A percentile compares a stretch with the other conserved stretches of the same genome.
phyloP scores from a whole-genome alignment of 371 early-diverging fungal species.

The Vairimorpha apis region DNA sequence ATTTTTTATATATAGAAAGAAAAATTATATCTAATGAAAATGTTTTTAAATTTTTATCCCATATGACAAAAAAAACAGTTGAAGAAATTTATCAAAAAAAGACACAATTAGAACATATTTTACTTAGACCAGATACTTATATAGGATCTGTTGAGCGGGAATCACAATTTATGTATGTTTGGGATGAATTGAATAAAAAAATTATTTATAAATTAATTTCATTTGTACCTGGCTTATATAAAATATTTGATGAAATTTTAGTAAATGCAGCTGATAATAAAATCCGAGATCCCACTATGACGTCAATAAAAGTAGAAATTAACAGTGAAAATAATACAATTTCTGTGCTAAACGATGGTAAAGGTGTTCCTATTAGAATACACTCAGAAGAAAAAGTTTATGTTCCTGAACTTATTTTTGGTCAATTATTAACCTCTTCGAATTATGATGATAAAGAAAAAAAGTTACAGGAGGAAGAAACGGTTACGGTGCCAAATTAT shows the following conservation, averaged over 20 bases:
- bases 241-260: conserved; percentile 97
- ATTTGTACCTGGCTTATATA: conserved; percentile 92
- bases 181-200: conserved; percentile 64
- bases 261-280: conserved; percentile 78
- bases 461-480: conserved; percentile 96
- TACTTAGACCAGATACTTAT: conserved; percentile 95
- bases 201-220: conserved; percentile 71
- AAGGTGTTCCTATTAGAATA: conserved; percentile 88
- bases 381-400: conserved; percentile 85
- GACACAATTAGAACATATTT: conserved; percentile 92
- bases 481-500: conserved; percentile 97
- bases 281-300: conserved; percentile 85
- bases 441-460: conserved; percentile 96
- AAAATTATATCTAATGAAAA: too few relatives aligned
- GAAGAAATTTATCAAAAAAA: conserved; percentile 96
- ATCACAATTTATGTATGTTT: conserved; percentile 77
- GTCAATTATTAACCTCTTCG: conserved; percentile 89
- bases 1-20: too few relatives aligned
- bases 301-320: conserved; percentile 79
- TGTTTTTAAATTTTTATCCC: not conserved
- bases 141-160: conserved; percentile 88
- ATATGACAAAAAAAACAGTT: conserved; percentile 63
- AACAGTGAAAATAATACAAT: conserved; percentile 73
- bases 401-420: conserved; percentile 97
- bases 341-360: conserved; percentile 87